phyloP scores from a whole-genome alignment of 2,329 filamentous ascomycete genomes.

The Daldinia eschscholtzii region DNA sequence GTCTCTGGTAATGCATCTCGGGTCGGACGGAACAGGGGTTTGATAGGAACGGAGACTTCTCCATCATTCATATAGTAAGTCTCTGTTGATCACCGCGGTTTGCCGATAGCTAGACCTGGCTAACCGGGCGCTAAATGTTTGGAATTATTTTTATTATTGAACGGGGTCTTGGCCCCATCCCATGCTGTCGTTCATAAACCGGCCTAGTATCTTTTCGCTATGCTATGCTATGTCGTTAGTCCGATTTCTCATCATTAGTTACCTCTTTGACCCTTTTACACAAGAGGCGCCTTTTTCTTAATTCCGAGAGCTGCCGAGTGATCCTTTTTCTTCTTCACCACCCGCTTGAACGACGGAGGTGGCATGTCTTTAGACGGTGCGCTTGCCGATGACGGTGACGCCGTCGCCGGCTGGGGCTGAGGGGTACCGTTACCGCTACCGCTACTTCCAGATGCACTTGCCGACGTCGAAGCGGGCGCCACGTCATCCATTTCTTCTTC shows the following conservation, averaged over 20 bases:
- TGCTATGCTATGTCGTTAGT: conserved; percentile 15
- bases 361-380: conserved; percentile 56
- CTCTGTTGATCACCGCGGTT: not conserved
- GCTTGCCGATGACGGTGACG: conserved; percentile 17
- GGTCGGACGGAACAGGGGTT: conserved; percentile 2
- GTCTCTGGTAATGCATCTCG: not conserved
- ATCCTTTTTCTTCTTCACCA: conserved; percentile 89
- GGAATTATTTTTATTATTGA: not conserved
- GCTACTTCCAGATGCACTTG: conserved; percentile 33
- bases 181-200: conserved; percentile 17
- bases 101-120: not conserved
- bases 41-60: conserved; percentile 3
- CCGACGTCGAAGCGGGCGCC: conserved; percentile 30
- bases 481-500: conserved; percentile 46
- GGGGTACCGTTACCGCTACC: conserved; percentile 49
- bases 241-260: not conserved
- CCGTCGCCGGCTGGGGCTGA: conserved; percentile 48
- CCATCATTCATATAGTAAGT: not conserved
- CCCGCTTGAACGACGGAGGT: conserved; percentile 78
- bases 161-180: not conserved
- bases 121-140: not conserved
- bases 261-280: conserved; percentile 53
- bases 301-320: conserved; percentile 81
- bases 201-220: conserved; percentile 19
- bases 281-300: conserved; percentile 80